phyloP scores from a whole-genome alignment of 257 asterid species.

The Knoxia roxburghii region DNA sequence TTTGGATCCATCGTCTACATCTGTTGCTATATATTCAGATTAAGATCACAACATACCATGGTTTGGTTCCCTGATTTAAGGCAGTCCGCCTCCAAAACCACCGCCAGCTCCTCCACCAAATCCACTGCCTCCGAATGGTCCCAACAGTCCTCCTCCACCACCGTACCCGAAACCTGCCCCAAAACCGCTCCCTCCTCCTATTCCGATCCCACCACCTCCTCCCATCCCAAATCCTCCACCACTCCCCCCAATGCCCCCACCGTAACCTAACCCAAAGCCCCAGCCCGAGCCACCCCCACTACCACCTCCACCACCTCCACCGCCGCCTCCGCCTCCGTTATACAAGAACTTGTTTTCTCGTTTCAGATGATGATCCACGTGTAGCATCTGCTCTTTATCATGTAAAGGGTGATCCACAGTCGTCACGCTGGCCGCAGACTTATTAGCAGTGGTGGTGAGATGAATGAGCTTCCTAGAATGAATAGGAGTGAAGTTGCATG shows the following conservation, averaged over 20 bases:
- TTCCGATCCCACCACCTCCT: conserved; percentile 3
- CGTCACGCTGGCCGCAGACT: no score
- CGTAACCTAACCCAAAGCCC: conserved; percentile 1
- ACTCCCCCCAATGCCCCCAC: not conserved
- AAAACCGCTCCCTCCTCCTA: conserved; percentile 1
- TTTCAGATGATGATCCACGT: no score
- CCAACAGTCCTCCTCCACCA: conserved; percentile 6
- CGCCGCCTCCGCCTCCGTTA: not conserved
- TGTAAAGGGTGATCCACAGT: no score
- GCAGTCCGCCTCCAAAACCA: conserved; percentile 4
- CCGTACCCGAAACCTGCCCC: conserved; percentile 10
- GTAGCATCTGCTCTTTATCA: no score
- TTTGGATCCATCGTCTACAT: no score
- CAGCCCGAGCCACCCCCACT: not conserved
- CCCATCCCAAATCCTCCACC: conserved; percentile 7
- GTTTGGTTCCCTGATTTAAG: no score
- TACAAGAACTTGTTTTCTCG: not conserved
- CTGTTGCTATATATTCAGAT: no score
- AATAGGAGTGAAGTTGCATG: not conserved
- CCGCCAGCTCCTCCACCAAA: conserved; percentile 12
- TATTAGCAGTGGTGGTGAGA: not conserved
- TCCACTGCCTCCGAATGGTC: not conserved
- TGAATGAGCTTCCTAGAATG: not conserved
- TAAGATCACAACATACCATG: no score
- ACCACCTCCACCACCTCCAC: conserved; percentile 1